Base-by-base conservation (phyloP, 1,139 yeast species). In the Hansenula lynferdii region DNA sequence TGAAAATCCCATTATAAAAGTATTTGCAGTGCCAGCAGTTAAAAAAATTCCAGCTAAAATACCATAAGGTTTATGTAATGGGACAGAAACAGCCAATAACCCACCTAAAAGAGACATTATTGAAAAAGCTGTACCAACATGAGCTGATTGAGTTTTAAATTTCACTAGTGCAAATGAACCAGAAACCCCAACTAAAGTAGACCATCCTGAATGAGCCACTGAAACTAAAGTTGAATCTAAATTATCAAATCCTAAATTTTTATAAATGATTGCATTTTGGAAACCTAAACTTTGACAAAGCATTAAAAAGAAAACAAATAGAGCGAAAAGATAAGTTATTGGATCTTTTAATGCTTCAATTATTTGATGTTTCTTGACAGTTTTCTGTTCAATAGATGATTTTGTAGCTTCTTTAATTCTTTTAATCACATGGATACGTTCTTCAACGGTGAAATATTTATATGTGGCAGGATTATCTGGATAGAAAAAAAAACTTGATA, bases 341-440 rank as follows among this genome's bases (percentile, higher is more conserved):
- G 64, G 56, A 41, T 71, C 76, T 15, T 44, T 49, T 27, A 70
- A 43, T 1, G 72, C 69, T 49, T 72, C 76, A 47, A 56, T 56
- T 30, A 77, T 62, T 53, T 81, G 89, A 35, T 73, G 58, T 54
- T 56, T 61, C 49, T 80, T 80, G 58, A 76, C 69, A 32, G 65
- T 63, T 42, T 64, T 68, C 35, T 48, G 52, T 23, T 48, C 52
- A 32, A 48, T 48, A 5, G 47, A 43, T 48, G 73, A 73, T 36
- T 82, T 82, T 42, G 77, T 74, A 15, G 84, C 82, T 50, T 61
- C 67, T 42, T 69, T 64, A 46, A 70, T 70, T 24, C 55, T 53
- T 40, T 67, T 58, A 61, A 80, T 74, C 12, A 72, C 71, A 57
- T 73, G 61, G 42, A 69, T 54, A 56, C 71, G 72, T 45, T 80